Percentiles rank a stretch among this genome's conserved stretches.
Evolutionary conservation across 2,329 filamentous ascomycete species (phyloP).

Genomic region (Westerdykella aurantiaca): DNA sequence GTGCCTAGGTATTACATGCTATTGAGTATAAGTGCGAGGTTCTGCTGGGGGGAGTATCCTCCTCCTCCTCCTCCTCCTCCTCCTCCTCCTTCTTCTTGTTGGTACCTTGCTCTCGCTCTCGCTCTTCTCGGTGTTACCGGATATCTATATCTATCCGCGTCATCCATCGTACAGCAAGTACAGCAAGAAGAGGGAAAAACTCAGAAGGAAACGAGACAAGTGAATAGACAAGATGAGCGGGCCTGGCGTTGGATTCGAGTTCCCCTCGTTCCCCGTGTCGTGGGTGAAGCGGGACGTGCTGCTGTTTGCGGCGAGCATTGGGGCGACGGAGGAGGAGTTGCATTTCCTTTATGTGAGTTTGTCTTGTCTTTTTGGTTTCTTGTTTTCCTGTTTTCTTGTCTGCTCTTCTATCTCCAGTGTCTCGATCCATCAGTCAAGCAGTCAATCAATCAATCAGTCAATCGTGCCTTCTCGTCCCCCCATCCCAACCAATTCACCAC

Average conservation of each 20-base stretch:
- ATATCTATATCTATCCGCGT: no score
- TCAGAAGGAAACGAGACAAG: no score
- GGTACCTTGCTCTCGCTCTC: no score
- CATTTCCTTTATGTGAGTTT: constrained; percentile 78
- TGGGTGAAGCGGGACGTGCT: constrained; percentile 86
- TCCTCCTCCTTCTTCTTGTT: neutral
- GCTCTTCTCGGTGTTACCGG: no score
- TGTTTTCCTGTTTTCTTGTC: neutral
- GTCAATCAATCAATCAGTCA: neutral
- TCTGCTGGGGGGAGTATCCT: neutral
- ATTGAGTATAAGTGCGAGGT: neutral
- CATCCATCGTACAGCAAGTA: no score
- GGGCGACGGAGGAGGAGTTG: constrained; percentile 76
- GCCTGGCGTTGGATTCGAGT: constrained; percentile 69
- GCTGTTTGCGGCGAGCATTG: constrained; percentile 87
- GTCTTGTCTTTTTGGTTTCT: neutral
- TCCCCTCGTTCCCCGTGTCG: constrained; percentile 65
- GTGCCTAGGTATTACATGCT: neutral
- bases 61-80: neutral
- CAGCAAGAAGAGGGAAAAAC: no score
- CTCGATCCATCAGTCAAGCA: constrained; percentile 3
- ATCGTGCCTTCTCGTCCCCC: neutral
- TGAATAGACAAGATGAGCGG: constrained; percentile 25
- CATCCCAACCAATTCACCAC: neutral
- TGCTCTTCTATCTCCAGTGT: neutral